These are phyloP conservation scores for Penicillium hordei DNA, from an alignment of 2,329 filamentous ascomycete species.

Conservation along the genomic window DNA sequence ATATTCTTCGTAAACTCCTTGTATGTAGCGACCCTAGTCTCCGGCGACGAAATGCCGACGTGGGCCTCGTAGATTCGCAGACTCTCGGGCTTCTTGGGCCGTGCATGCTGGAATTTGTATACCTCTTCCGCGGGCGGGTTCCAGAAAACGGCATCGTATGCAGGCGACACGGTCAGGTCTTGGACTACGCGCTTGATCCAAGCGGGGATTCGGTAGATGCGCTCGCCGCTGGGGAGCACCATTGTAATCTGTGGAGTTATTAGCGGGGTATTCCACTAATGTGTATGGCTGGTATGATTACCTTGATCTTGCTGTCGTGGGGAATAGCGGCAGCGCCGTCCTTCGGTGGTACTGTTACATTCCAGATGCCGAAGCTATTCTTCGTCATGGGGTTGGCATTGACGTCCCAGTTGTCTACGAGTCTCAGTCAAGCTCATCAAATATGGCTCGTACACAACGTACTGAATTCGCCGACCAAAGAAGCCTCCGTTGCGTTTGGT, in stretches of 20 bases:
- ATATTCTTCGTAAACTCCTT: conserved; percentile 95
- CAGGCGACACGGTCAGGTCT: conserved; percentile 81
- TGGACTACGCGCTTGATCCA: conserved; percentile 99
- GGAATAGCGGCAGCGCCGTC: conserved; percentile 76
- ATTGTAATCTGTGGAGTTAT: conserved; percentile 69
- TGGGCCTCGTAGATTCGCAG: conserved; percentile 98
- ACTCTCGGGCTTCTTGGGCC: conserved; percentile 80
- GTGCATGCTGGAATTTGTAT: conserved; percentile 80
- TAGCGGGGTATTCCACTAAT: background rate
- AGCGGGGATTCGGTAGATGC: conserved; percentile 83
- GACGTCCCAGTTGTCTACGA: conserved; percentile 78
- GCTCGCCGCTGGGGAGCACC: conserved; percentile 73
- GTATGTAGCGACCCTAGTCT: conserved; percentile 85
- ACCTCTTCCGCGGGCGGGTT: conserved; percentile 75
- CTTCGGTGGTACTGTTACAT: conserved; percentile 71
- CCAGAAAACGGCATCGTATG: conserved; percentile 96
- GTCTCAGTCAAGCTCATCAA: conserved; percentile 28
- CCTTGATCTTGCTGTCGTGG: conserved; percentile 96
- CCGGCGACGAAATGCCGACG: conserved; percentile 92
- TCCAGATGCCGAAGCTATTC: conserved; percentile 81
- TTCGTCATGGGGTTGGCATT: conserved; percentile 84
- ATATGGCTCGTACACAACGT: conserved; percentile 35
- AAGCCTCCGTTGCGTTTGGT: conserved; percentile 80
- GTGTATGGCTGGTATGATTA: conserved; percentile 32
- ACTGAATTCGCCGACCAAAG: conserved; percentile 94